Base-by-base conservation (phyloP, 768 basidiomycete genomes). In the Gyrodon lividus region DNA sequence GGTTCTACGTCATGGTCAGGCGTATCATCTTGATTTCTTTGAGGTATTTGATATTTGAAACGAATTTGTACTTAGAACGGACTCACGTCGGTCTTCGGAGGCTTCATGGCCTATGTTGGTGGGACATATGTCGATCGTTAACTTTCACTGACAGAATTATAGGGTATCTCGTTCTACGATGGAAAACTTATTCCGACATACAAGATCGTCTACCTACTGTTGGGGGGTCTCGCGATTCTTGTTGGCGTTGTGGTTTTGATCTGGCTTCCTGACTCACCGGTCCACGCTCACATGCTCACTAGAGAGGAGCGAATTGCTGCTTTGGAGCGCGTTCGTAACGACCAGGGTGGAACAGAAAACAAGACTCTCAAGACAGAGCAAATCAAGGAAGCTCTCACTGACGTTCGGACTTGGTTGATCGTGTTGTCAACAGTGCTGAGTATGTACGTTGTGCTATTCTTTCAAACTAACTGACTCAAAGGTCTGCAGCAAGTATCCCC, bases 241-340 rank as follows among this genome's bases (percentile, higher is more conserved):
- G 76, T 87, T 31, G 84, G 82, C 6, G 56, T 80, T 22, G 67
- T 70, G 39, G 80, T 86, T 4, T 61, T 86, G 8, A 67, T 86
- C 8, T 82, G 76, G 78, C 70, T 86, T 14, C 83, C 84, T 0
- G 83, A 86, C 60, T 84, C 83, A 0, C 84, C 83, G 4, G 80
- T 84, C 3, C 77, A 80, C 55, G 83, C 85, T 2, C 66, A 59
- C 5, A 75, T 82, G 59, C 70, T 86, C 14, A 80, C 76, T 0
- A 73, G 71, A 47, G 79, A 84, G 58, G 84, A 87, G 55, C 74
- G 81, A 4, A 75, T 85, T 40, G 81, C 83, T 35, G 81, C 75
- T 3, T 65, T 86, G 31, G 85, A 86, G 61, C 77, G 85, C 37
- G 81, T 87, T 9, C 79, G 82, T n/a, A 74, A 84, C 52, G 83